Base-by-base conservation (phyloP, 352 stramenopile species). In the Globisporangium alternatum region DNA sequence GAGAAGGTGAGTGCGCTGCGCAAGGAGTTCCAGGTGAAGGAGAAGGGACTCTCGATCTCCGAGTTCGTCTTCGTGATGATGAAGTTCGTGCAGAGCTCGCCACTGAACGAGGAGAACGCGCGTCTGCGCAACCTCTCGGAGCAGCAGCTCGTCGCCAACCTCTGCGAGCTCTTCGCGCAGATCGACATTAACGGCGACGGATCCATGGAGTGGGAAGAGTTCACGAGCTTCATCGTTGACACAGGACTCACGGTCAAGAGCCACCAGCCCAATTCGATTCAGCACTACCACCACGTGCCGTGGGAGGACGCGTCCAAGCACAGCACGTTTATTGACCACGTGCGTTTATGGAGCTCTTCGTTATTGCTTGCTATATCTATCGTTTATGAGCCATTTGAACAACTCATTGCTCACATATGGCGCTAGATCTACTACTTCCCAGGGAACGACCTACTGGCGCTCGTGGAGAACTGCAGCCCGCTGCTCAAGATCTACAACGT, bases 121-220 rank as follows among this genome's bases (percentile, higher is more conserved):
- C 81, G 88, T 33, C 72, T 92, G 28, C 76, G 73, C 17, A 69
- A 86, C 49, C 64, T 96, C 47, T 75, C 69, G 4, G 86, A 97
- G 68, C 75, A 73, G 25, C 77, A 95, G 68, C 81, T 96, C 21
- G 81, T 95, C 9, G 84, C 86, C 7, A 91, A 96, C 45, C 68
- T 97, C 15, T 94, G 82, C 57, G 89, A 97, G 65, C 83, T 97
- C 47, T 97, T 97, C 51, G 89, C 85, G 25, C 87, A 97, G 68
- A 96, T 97, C 57, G 90, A 97, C 69, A 93, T 97, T 65, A 96
- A 97, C 58, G 89, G 86, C 52, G 89, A 97, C 66, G 89, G 88
- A 3, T 90, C 86, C n/a, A 93, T 96, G 85, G 89, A 97, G 67
- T 97, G 89, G 90, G 88, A 96, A 58, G 89, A 97, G 68, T 97